Percentiles rank a stretch among this genome's conserved stretches.
These are phyloP conservation scores for Prasinococcaceae sp. DNA, from an alignment of 139 green algal species.

Conservation along the genomic window DNA sequence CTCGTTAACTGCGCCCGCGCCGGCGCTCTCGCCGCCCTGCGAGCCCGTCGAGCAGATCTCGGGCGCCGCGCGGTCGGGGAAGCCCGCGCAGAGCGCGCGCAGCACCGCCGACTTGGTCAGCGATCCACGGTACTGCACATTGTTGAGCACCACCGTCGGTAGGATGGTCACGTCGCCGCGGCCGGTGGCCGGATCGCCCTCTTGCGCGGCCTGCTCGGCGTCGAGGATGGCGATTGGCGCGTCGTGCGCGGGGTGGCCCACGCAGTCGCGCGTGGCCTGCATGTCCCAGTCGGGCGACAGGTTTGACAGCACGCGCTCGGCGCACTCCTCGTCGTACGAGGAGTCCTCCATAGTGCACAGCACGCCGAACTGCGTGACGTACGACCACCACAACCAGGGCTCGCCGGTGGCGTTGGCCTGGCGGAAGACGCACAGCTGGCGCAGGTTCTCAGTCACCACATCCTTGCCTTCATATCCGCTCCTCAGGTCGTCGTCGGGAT, in stretches of 20 bases:
- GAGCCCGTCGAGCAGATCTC: slow-evolving; percentile 35
- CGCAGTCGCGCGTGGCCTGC: slow-evolving; percentile 26
- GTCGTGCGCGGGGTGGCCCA: slow-evolving; percentile 37
- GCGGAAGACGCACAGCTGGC: slow-evolving; percentile 70
- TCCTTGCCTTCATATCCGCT: slow-evolving; percentile 32
- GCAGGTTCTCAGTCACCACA: slow-evolving; percentile 68
- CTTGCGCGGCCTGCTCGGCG: slow-evolving; percentile 49
- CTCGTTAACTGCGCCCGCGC: slow-evolving; percentile 7
- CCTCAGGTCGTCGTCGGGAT: slow-evolving; percentile 36
- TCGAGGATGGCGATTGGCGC: slow-evolving; percentile 44
- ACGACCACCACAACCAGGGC: slow-evolving; percentile 78
- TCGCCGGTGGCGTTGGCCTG: slow-evolving; percentile 34
- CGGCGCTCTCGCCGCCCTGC: neutral
- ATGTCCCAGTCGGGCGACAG: slow-evolving; percentile 23
- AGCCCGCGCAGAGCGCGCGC: slow-evolving; percentile 70
- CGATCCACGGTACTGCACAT: slow-evolving; percentile 63
- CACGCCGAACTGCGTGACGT: slow-evolving; percentile 47
- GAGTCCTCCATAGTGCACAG: slow-evolving; percentile 49
- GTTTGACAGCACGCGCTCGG: slow-evolving; percentile 17
- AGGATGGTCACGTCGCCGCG: slow-evolving; percentile 56
- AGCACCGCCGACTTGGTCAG: slow-evolving; percentile 36
- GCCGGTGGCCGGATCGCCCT: slow-evolving; percentile 19
- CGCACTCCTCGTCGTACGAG: slow-evolving; percentile 55
- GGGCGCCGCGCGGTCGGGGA: slow-evolving; percentile 46
- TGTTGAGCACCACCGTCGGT: slow-evolving; percentile 80